Percentiles rank a stretch among this genome's conserved stretches.
Conservation (phyloP, 805 yeast genomes). For the Pachysolen tannophilus region DNA sequence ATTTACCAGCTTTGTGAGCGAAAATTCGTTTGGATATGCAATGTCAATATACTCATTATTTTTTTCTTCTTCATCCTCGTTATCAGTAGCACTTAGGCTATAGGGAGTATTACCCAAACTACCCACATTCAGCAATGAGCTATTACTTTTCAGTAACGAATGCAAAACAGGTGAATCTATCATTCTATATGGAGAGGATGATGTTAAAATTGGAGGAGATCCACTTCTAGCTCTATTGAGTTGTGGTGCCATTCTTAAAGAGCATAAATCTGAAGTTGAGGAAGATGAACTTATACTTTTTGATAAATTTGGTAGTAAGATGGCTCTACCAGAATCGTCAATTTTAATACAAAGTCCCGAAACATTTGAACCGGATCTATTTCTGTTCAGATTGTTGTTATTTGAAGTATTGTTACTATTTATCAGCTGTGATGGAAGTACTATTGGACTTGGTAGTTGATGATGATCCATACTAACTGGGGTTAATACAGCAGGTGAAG, state of each 20-base stretch:
- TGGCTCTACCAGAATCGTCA: constrained; percentile 9
- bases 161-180: background rate
- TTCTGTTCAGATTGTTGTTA: background rate
- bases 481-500: constrained; percentile 1
- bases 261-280: constrained; percentile 2
- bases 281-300: constrained; percentile 4
- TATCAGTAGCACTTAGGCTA: constrained; percentile 6
- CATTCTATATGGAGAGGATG: background rate
- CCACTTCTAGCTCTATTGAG: constrained; percentile 6
- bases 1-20: no score
- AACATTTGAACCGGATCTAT: constrained; percentile 1
- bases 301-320: constrained; percentile 3
- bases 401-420: no score
- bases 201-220: constrained; percentile 7
- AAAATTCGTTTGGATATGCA: background rate
- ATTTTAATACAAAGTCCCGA: constrained; percentile 5
- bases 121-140: no score
- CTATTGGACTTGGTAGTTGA: no score
- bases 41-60: background rate
- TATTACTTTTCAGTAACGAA: background rate
- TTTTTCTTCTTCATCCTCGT: constrained; percentile 6
- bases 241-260: background rate
- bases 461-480: no score
- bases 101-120: constrained; percentile 5
- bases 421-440: no score